Percentiles rank a stretch among this genome's conserved stretches.
Conservation (phyloP, 2,329 filamentous ascomycete species). For the Lasiodiplodia citricola region DNA sequence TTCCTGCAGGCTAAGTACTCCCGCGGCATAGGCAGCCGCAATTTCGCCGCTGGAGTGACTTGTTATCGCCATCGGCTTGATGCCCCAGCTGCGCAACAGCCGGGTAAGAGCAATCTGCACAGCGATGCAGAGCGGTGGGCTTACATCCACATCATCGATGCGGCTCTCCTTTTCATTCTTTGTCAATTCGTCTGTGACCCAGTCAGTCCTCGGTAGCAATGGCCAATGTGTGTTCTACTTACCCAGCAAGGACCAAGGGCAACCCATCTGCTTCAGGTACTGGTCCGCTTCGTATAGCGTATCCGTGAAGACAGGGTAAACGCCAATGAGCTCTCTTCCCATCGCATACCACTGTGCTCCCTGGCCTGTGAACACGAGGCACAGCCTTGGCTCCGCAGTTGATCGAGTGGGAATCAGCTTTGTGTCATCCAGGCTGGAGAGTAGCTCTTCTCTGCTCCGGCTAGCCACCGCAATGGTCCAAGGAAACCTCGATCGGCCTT, state of each 20-base stretch:
- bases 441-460: neutral
- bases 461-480: too few species aligned
- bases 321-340: conserved; percentile 26
- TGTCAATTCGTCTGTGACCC: too few species aligned
- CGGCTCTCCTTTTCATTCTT: too few species aligned
- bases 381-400: neutral
- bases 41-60: conserved; percentile 37
- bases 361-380: conserved; percentile 40
- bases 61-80: too few species aligned
- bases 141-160: too few species aligned
- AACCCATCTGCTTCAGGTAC: conserved; percentile 19
- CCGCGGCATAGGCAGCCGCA: conserved; percentile 33
- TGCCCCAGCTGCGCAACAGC: too few species aligned
- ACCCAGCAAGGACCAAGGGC: conserved; percentile 23
- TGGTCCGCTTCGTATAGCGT: conserved; percentile 23
- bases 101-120: too few species aligned
- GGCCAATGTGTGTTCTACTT: neutral
- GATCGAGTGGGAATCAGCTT: neutral
- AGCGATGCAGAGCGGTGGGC: too few species aligned
- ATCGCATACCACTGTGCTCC: conserved; percentile 36
- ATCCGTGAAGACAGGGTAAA: neutral
- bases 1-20: too few species aligned
- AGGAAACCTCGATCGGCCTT: too few species aligned
- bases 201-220: too few species aligned
- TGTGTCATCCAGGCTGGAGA: neutral